Evolutionary conservation across 768 basidiomycete genomes (phyloP).

Genomic region (Phylloporus rhodoxanthus): DNA sequence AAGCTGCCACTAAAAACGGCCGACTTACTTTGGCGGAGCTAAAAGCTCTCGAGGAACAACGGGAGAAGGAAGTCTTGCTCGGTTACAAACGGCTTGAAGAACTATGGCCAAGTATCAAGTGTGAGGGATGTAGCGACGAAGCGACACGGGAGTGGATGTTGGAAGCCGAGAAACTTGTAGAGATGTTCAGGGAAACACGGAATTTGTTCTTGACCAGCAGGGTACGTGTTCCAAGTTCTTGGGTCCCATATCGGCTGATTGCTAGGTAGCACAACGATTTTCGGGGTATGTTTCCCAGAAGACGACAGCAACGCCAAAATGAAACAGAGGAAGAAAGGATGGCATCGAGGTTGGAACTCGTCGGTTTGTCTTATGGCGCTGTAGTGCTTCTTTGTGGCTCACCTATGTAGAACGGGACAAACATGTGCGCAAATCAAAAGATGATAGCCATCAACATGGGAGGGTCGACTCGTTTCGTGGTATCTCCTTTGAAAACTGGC

Average conservation of each 20-base stretch:
- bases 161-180: conserved; percentile 79
- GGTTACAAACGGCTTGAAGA: conserved; percentile 58
- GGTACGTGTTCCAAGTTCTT: conserved; percentile 39
- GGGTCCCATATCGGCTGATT: background rate
- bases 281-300: conserved; percentile 61
- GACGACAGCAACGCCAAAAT: conserved; percentile 35
- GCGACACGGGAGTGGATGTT: conserved; percentile 71
- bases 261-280: conserved; percentile 46
- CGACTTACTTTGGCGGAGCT: conserved; percentile 56
- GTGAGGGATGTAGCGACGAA: conserved; percentile 38
- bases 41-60: conserved; percentile 55
- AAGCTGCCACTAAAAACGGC: conserved; percentile 23
- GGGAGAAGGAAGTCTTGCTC: conserved; percentile 56
- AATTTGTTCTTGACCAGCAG: conserved; percentile 72
- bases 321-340: conserved; percentile 68
- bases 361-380: conserved; percentile 41
- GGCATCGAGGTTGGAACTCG: conserved; percentile 67
- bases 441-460: conserved; percentile 35
- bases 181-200: conserved; percentile 80
- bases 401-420: conserved; percentile 50
- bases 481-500: conserved; percentile 79
- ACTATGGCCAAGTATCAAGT: conserved; percentile 53
- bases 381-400: background rate
- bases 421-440: conserved; percentile 43
- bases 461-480: conserved; percentile 72